Base-by-base conservation (phyloP, 163 green algal genomes). In the Smithsoniella earleae region DNA sequence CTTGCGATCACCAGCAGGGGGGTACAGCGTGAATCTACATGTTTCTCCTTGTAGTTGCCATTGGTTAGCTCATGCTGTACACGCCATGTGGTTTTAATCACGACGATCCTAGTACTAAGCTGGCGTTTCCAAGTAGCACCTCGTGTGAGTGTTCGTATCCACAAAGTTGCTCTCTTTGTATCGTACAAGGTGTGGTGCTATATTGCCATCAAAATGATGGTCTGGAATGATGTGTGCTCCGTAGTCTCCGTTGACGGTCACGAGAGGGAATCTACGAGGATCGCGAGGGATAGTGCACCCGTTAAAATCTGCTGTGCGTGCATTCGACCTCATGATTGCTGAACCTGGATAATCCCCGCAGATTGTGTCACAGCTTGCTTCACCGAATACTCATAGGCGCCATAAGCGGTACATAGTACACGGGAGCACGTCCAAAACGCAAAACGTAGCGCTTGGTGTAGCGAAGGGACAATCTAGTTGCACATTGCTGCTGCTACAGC, bases 111-210 rank as follows among this genome's bases (percentile, higher is more conserved):
- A 18, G 43, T 16, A 16, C 16, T 27, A 65, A 65, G 33, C 52
- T 36, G 20, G 13, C 52, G 13, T 65, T 6, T 13, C 52, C 20
- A 33, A 6, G 13, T 30, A n/a, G 6, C 58, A 69, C 58, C 31
- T 69, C 3, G 58, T 69, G 25, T 69, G 58, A 33, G 58, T 69
- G 58, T 13, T 69, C 27, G 58, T 69, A 13, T 69, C 25, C 1
- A 69, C 58, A 69, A 69, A 69, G 10, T n/a, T 69, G 58, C 58
- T 45, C 34, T 43, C 16, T 36, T 36, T 69, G 34, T 28, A 69
- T 33, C 16, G 58, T 36, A 25, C 27, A 30, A 34, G 20, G 6
- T 69, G 58, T 43, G 58, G 8, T 64, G 49, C 8, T 10, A 13
- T 27, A 27, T 18, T 10, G 8, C 25, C 6, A 64, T 10, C 5